phyloP scores from a whole-genome alignment of 306 rosid genomes.

The Citrullus colocynthis region DNA sequence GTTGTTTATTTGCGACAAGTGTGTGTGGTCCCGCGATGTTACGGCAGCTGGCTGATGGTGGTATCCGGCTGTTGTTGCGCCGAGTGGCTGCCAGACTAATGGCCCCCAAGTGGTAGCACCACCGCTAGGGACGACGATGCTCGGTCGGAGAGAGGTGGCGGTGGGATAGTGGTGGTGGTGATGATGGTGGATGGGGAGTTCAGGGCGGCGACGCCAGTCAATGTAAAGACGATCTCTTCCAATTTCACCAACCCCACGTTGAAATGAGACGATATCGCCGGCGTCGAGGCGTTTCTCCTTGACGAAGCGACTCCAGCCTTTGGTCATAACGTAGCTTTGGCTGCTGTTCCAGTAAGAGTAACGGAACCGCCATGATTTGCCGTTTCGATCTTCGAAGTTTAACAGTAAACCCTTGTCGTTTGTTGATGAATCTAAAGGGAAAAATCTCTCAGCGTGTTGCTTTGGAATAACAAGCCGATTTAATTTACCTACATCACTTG shows the following conservation, averaged over 20 bases:
- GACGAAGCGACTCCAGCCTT: conserved; percentile 93
- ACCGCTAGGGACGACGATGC: conserved; percentile 3
- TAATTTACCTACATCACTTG: conserved; percentile 40
- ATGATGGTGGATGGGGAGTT: conserved; percentile 10
- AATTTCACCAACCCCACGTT: conserved; percentile 55
- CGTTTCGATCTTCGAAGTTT: conserved; percentile 69
- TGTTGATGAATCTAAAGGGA: conserved; percentile 44
- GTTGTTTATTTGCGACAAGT: conserved; percentile 6
- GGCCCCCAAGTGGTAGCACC: conserved; percentile 17
- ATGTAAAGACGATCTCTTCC: conserved; percentile 49
- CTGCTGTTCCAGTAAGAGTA: conserved; percentile 96
- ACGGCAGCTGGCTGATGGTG: neutral
- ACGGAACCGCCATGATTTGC: conserved; percentile 76
- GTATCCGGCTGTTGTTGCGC: neutral
- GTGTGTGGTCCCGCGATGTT: conserved; percentile 11
- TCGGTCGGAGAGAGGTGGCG: conserved; percentile 9
- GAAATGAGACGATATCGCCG: conserved; percentile 78
- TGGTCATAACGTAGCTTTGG: conserved; percentile 98
- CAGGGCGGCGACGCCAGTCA: conserved; percentile 65
- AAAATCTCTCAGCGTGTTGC: conserved; percentile 38
- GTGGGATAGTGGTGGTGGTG: neutral
- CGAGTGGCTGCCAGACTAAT: conserved; percentile 22
- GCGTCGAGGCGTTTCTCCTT: conserved; percentile 88
- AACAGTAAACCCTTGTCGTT: conserved; percentile 71
- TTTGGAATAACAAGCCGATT: conserved; percentile 37